A percentile compares a stretch with the other conserved stretches of the same genome.
These are phyloP conservation scores for Leucocoprinus leucothites DNA, from an alignment of 768 basidiomycete species.

Conservation along the genomic window DNA sequence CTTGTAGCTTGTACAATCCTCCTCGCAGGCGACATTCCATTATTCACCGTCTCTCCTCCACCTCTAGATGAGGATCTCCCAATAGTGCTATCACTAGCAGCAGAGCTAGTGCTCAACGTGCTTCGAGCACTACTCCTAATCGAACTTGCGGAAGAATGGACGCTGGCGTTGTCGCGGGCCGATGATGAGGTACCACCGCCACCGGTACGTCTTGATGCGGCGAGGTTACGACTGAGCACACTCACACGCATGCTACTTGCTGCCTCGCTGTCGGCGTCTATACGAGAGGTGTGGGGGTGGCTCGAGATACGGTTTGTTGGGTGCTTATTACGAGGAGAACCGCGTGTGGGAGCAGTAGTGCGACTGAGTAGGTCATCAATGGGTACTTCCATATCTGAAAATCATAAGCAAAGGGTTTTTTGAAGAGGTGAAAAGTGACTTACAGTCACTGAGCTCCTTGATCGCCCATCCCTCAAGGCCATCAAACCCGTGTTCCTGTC, in stretches of 20 bases:
- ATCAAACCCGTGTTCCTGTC: slow-evolving; percentile 79
- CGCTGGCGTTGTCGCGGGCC: not conserved
- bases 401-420: not conserved
- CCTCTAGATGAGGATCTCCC: slow-evolving; percentile 6
- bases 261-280: slow-evolving; percentile 39
- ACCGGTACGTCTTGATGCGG: slow-evolving; percentile 6
- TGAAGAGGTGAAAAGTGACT: slow-evolving; percentile 23
- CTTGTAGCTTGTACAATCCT: slow-evolving; percentile 24
- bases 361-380: slow-evolving; percentile 68
- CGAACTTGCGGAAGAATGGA: slow-evolving; percentile 11
- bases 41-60: slow-evolving; percentile 14
- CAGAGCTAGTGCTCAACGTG: slow-evolving; percentile 6
- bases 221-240: slow-evolving; percentile 31
- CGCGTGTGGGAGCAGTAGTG: slow-evolving; percentile 24
- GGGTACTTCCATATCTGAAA: slow-evolving; percentile 74
- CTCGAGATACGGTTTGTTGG: slow-evolving; percentile 21
- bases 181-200: too few species aligned
- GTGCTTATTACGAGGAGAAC: slow-evolving; percentile 14
- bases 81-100: slow-evolving; percentile 11
- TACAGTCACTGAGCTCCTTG: slow-evolving; percentile 83
- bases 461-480: slow-evolving; percentile 82
- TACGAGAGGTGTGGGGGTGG: slow-evolving; percentile 30
- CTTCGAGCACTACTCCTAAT: slow-evolving; percentile 13
- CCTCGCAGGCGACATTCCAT: slow-evolving; percentile 26
- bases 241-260: slow-evolving; percentile 44